phyloP scores from a whole-genome alignment of 768 basidiomycete species.

The Asterophora lycoperdoides region DNA sequence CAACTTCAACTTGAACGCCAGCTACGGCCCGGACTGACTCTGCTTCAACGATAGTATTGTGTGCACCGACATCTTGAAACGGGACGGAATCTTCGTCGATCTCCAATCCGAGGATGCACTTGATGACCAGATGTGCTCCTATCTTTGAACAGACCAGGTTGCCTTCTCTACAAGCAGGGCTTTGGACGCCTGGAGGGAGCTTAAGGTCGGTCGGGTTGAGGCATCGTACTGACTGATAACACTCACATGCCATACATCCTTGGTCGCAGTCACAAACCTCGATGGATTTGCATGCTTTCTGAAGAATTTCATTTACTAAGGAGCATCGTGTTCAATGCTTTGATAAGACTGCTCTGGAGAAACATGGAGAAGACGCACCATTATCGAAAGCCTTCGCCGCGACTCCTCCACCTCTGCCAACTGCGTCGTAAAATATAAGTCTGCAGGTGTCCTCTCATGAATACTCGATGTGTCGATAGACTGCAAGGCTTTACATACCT shows the following conservation, averaged over 20 bases:
- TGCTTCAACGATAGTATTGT: constrained; percentile 52
- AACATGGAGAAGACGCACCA: constrained; percentile 37
- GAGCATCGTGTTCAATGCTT: neutral
- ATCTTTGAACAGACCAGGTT: constrained; percentile 72
- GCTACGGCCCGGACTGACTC: constrained; percentile 39
- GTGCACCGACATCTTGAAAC: constrained; percentile 22
- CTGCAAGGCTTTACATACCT: constrained; percentile 34
- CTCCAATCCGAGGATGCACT: constrained; percentile 48
- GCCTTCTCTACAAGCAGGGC: constrained; percentile 59
- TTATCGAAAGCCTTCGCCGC: constrained; percentile 82
- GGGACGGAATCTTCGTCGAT: constrained; percentile 37
- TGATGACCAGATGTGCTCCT: constrained; percentile 68
- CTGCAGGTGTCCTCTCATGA: constrained; percentile 31
- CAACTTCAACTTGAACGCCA: constrained; percentile 43
- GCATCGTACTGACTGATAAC: neutral
- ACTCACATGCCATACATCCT: constrained; percentile 69
- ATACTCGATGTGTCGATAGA: neutral
- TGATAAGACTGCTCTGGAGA: neutral
- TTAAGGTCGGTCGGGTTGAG: neutral
- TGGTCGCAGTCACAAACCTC: constrained; percentile 60
- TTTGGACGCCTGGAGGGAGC: constrained; percentile 55
- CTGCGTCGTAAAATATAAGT: constrained; percentile 75
- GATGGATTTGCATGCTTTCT: constrained; percentile 52
- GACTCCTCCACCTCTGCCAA: constrained; percentile 66
- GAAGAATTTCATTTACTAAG: constrained; percentile 54